Percentiles rank a stretch among this genome's conserved stretches.
Evolutionary conservation across 2,329 filamentous ascomycete species (phyloP).

Genomic region (Teratosphaeria pseudoeucalypti): DNA sequence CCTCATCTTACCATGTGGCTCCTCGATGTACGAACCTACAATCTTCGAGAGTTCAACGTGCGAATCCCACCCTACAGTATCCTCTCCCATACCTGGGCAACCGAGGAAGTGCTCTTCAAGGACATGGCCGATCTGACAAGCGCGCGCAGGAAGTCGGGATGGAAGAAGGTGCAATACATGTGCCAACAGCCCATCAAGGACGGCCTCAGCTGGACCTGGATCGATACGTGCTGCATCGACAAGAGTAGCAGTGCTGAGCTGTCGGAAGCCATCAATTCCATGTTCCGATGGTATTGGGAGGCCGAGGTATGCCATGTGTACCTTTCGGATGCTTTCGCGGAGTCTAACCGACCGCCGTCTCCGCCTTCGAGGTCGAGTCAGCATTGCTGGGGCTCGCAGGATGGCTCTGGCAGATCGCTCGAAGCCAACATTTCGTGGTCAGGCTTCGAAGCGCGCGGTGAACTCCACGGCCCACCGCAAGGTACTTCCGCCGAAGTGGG

Average conservation of each 20-base stretch:
- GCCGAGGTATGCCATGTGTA: background rate
- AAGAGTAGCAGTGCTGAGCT: slow-evolving; percentile 3
- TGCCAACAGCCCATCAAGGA: background rate
- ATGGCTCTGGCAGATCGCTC: background rate
- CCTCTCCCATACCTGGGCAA: slow-evolving; percentile 14
- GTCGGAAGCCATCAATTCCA: slow-evolving; percentile 5
- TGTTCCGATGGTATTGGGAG: background rate
- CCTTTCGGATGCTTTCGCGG: background rate
- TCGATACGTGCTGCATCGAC: slow-evolving; percentile 18
- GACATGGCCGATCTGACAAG: background rate
- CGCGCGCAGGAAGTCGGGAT: background rate
- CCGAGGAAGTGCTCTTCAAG: slow-evolving; percentile 10
- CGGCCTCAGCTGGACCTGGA: slow-evolving; percentile 4
- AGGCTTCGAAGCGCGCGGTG: no score
- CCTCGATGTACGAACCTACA: background rate
- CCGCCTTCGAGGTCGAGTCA: background rate
- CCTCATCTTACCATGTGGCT: background rate
- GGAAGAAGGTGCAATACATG: background rate
- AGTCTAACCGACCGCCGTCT: background rate
- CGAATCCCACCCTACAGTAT: slow-evolving; percentile 9
- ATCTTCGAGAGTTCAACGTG: background rate
- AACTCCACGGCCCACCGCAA: no score
- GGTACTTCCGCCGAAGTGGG: no score
- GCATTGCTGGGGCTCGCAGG: background rate
- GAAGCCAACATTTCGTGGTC: background rate